Base-by-base conservation (phyloP, 2,329 filamentous ascomycete species). In the Verticillium nubilum region DNA sequence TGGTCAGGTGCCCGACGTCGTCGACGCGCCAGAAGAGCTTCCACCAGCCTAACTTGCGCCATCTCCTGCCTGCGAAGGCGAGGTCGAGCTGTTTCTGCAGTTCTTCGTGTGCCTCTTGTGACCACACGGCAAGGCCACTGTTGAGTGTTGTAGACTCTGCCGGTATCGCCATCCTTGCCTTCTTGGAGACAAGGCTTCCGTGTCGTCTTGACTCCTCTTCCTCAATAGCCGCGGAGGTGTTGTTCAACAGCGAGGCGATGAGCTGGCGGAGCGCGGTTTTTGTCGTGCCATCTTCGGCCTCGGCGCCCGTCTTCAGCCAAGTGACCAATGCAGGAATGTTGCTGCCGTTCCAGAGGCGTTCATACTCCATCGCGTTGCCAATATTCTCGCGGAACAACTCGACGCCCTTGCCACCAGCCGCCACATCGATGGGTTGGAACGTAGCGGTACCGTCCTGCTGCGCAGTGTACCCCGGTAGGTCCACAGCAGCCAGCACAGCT, bases 1-100 rank as follows among this genome's bases (percentile, higher is more conserved):
- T 85, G 2, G 90, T 87, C 58, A 97, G 86, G 82, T 94, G 89
- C 2, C 86, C 86, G 12, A 97, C 91, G 67, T 97, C 94, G 69
- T 98, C 94, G 26, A 95, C 92, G 23, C 92, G 86, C 92, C 92
- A 97, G 70, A 97, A 92, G 0, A 98, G 82, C 72, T 96, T 96
- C 89, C 92, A 97, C 93, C 94, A 98, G 17, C 87, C 83, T 4
- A 97, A 79, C 63, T 90, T 88, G 27, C 86, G 84, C 94, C 94
- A 97, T 42, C 86, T 81, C 19, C 78, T 81, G n/a, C 90, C 86
- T 0, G 83, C 79, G 66, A 97, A 94, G 0, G 91, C 92, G 52
- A 85, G 76, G 64, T 94, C 89, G 2, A 97, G 84, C 66, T 92
- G 84, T 56, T 89, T 83, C 63, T 92, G 90, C 7, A 98, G 81